Evolutionary conservation across 78 protist species (phyloP).

Genomic region (Dictyostelium intermedium): DNA sequence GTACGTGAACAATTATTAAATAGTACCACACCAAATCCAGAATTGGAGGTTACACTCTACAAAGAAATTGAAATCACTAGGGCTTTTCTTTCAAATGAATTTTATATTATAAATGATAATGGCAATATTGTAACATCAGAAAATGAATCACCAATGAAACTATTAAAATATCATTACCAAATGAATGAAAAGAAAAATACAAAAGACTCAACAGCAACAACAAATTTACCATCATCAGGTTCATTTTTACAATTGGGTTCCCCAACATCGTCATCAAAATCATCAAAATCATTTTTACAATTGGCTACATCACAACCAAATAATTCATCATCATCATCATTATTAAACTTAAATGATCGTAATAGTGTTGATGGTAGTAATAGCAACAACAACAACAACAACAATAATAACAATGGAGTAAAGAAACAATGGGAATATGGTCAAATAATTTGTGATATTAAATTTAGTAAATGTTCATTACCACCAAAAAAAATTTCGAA

Average conservation of each 20-base stretch:
- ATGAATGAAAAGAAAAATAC: constrained; percentile 5
- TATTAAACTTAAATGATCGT: background rate
- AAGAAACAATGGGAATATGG: constrained; percentile 69
- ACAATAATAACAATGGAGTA: background rate
- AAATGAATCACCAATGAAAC: constrained; percentile 9
- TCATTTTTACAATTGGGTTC: background rate
- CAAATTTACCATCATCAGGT: background rate
- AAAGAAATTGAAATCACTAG: constrained; percentile 23
- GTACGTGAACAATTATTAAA: constrained; percentile 21
- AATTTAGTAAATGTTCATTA: constrained; percentile 13
- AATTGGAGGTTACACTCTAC: background rate
- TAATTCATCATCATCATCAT: constrained; percentile 6
- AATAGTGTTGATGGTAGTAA: background rate
- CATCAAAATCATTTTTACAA: constrained; percentile 10
- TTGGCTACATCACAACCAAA: background rate
- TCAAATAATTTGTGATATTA: constrained; percentile 43
- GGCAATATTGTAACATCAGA: constrained; percentile 18
- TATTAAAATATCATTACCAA: constrained; percentile 17
- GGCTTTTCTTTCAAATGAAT: constrained; percentile 30
- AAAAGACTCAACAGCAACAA: background rate
- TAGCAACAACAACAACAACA: too few relatives aligned
- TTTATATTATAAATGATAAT: constrained; percentile 2
- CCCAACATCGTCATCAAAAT: background rate
- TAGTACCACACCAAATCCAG: background rate
- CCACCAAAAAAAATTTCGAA: constrained; percentile 46